phyloP scores from a whole-genome alignment of 306 rosid genomes.

The Sphenostylis stenocarpa region DNA sequence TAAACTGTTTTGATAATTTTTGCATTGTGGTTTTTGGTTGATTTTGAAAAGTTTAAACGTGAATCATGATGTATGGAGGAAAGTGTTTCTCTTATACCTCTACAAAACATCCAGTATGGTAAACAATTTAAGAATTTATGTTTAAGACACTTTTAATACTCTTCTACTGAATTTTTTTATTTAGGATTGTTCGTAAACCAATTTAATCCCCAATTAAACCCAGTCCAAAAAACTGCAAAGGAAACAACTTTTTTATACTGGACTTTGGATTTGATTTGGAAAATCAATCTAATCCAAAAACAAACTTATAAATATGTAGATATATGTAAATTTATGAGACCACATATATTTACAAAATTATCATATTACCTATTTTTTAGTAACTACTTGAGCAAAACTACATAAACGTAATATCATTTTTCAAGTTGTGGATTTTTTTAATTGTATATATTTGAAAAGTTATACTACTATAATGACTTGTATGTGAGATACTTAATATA shows the following conservation, averaged over 20 bases:
- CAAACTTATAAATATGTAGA: background rate
- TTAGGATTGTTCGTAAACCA: background rate
- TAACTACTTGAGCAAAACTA: background rate
- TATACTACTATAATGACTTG: background rate
- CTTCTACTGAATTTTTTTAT: conserved; percentile 23
- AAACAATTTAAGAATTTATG: background rate
- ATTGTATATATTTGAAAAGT: background rate
- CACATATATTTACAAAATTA: background rate
- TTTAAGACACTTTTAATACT: conserved; percentile 23
- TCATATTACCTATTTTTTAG: background rate
- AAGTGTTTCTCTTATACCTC: conserved; percentile 22
- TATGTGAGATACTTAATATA: background rate
- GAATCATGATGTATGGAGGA: background rate
- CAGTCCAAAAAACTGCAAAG: background rate
- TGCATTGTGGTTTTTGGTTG: conserved; percentile 12
- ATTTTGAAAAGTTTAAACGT: conserved; percentile 10
- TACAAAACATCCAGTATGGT: conserved; percentile 15
- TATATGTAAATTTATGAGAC: background rate
- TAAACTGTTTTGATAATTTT: background rate
- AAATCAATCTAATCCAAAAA: background rate
- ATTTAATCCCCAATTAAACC: background rate
- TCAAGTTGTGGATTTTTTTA: background rate
- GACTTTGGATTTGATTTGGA: background rate
- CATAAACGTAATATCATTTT: background rate
- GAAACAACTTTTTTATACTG: too few species aligned